Evolutionary conservation across 371 early-diverging fungal species (phyloP).

Genomic region (Mucor velutinosus): DNA sequence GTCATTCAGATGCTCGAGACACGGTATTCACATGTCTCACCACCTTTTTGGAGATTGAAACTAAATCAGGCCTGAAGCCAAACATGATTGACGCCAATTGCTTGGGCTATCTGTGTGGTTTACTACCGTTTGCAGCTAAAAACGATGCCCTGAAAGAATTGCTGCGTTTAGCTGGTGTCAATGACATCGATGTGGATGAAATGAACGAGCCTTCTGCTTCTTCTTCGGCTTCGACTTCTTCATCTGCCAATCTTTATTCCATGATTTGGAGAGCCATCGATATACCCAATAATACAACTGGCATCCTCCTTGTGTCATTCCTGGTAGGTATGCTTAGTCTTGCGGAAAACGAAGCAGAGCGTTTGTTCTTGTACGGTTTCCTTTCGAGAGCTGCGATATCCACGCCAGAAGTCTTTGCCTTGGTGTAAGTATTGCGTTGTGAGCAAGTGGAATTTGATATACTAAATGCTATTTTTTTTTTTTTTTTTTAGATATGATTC

Average conservation of each 20-base stretch:
- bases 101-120: slow-evolving; percentile 46
- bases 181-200: slow-evolving; percentile 25
- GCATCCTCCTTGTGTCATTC: slow-evolving; percentile 63
- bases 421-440: slow-evolving; percentile 28
- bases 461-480: not conserved
- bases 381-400: slow-evolving; percentile 56
- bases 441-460: no score
- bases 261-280: slow-evolving; percentile 31
- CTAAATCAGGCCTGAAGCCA: slow-evolving; percentile 31
- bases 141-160: slow-evolving; percentile 49
- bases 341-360: slow-evolving; percentile 66
- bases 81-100: slow-evolving; percentile 26
- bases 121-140: slow-evolving; percentile 52
- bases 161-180: slow-evolving; percentile 47
- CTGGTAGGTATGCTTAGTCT: slow-evolving; percentile 65
- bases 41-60: slow-evolving; percentile 70
- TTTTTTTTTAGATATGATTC: slow-evolving; percentile 43
- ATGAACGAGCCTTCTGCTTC: not conserved
- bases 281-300: slow-evolving; percentile 52
- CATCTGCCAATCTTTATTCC: not conserved
- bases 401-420: slow-evolving; percentile 59
- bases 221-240: no score
- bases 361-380: slow-evolving; percentile 66
- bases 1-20: slow-evolving; percentile 48
- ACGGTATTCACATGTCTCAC: slow-evolving; percentile 67